Evolutionary conservation across 495 filamentous ascomycete species (phyloP).

Genomic region (Hyaloscypha bicolor): DNA sequence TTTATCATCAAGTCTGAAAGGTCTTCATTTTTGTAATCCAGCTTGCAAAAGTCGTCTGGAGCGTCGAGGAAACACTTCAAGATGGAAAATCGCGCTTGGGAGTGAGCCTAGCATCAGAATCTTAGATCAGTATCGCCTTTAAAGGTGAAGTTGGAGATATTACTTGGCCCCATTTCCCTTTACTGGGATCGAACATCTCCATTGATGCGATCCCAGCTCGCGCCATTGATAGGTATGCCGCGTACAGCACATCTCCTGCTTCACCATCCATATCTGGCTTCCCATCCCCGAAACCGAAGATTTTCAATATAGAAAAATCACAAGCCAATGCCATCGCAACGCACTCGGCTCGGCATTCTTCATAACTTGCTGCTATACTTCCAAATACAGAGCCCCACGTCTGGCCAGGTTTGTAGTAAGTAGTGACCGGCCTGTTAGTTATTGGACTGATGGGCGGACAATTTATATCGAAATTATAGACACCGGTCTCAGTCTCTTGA

Average conservation of each 20-base stretch:
- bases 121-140: background rate
- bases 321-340: constrained; percentile 92
- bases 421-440: constrained; percentile 72
- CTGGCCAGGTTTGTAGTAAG: constrained; percentile 91
- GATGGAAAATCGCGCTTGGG: constrained; percentile 92
- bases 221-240: constrained; percentile 89
- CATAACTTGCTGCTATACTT: constrained; percentile 80
- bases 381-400: constrained; percentile 95
- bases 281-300: constrained; percentile 89
- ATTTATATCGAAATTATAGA: constrained; percentile 82
- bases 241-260: constrained; percentile 84
- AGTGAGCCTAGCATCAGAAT: constrained; percentile 67
- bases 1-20: constrained; percentile 78
- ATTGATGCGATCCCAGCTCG: constrained; percentile 81
- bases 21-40: constrained; percentile 73
- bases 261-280: constrained; percentile 67
- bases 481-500: constrained; percentile 79
- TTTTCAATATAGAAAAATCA: constrained; percentile 83
- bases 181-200: constrained; percentile 88
- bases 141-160: background rate
- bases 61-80: constrained; percentile 85
- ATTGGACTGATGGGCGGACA: constrained; percentile 83
- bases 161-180: constrained; percentile 26
- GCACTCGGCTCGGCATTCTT: constrained; percentile 73
- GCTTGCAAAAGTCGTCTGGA: constrained; percentile 77